Evolutionary conservation across 2,329 filamentous ascomycete genomes (phyloP).

Genomic region (Fusarium neocosmosporiellum): DNA sequence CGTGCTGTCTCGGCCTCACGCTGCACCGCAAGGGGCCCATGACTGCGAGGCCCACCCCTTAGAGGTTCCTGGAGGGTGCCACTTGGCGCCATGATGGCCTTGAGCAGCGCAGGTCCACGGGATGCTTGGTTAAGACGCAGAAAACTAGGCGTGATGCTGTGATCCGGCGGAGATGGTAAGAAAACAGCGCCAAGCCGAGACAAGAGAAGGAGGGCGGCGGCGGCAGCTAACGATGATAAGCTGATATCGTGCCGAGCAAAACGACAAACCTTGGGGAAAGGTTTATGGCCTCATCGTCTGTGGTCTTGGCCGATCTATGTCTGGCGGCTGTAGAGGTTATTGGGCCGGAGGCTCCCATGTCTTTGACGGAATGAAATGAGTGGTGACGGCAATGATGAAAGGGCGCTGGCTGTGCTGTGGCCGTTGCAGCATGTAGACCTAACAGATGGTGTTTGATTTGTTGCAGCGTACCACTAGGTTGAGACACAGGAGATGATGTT

Average conservation of each 20-base stretch:
- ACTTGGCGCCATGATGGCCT: conserved; percentile 12
- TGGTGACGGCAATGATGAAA: conserved; percentile 7
- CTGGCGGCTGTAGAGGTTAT: background rate
- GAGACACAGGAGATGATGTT: background rate
- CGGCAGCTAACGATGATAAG: conserved; percentile 8
- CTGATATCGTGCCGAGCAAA: background rate
- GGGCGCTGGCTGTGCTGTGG: background rate
- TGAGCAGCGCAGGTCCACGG: background rate
- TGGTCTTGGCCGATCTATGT: background rate
- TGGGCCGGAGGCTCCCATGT: conserved; percentile 1
- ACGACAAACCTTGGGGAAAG: conserved; percentile 1
- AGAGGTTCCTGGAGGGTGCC: conserved; percentile 18
- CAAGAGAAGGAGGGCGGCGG: conserved; percentile 8
- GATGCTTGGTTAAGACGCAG: background rate
- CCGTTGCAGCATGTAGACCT: background rate
- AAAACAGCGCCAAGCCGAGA: conserved; percentile 29
- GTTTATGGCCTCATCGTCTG: background rate
- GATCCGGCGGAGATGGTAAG: conserved; percentile 1
- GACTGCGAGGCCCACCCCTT: conserved; percentile 12
- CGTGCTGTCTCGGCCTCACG: conserved; percentile 6
- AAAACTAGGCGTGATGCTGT: background rate
- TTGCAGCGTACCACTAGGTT: conserved; percentile 1
- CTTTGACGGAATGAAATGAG: background rate
- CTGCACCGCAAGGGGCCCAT: conserved; percentile 11
- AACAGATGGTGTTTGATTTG: background rate